A percentile compares a stretch with the other conserved stretches of the same genome.
These are phyloP conservation scores for Vitis cinerea DNA, from an alignment of 164 flowering plant genomes.

Conservation along the genomic window DNA sequence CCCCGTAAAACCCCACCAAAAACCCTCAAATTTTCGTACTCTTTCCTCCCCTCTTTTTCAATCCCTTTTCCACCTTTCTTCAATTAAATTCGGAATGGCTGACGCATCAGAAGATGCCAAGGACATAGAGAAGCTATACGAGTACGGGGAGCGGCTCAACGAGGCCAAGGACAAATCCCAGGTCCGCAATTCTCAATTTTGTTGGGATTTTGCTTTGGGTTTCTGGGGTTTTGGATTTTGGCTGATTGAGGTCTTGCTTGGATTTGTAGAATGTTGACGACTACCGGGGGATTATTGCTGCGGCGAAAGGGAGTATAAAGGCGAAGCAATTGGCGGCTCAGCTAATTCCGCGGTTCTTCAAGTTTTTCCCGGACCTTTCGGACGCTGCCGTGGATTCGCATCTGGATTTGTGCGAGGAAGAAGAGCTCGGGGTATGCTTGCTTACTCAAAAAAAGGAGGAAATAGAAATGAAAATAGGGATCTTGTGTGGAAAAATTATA, in stretches of 20 bases:
- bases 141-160: constrained; percentile 86
- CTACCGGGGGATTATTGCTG: constrained; percentile 73
- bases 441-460: too few relatives aligned
- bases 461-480: too few relatives aligned
- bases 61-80: constrained; percentile 1
- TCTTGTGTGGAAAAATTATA: too few relatives aligned
- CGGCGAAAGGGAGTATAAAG: constrained; percentile 72
- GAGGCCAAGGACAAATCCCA: constrained; percentile 91
- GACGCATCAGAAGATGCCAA: constrained; percentile 56
- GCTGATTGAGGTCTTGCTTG: constrained; percentile 1
- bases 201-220: constrained; percentile 7
- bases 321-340: constrained; percentile 93
- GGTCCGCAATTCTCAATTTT: constrained; percentile 34
- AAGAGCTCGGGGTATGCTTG: constrained; percentile 79
- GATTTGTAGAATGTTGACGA: constrained; percentile 64
- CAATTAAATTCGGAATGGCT: constrained; percentile 29
- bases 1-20: too few relatives aligned
- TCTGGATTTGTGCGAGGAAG: constrained; percentile 81
- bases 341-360: constrained; percentile 89
- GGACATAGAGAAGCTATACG: constrained; percentile 89
- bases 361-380: constrained; percentile 71
- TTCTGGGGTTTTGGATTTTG: not conserved
- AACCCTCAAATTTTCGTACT: too few relatives aligned
- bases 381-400: constrained; percentile 62
- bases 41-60: too few relatives aligned